phyloP scores from a whole-genome alignment of 495 filamentous ascomycete genomes.

The Penicillium manginii region DNA sequence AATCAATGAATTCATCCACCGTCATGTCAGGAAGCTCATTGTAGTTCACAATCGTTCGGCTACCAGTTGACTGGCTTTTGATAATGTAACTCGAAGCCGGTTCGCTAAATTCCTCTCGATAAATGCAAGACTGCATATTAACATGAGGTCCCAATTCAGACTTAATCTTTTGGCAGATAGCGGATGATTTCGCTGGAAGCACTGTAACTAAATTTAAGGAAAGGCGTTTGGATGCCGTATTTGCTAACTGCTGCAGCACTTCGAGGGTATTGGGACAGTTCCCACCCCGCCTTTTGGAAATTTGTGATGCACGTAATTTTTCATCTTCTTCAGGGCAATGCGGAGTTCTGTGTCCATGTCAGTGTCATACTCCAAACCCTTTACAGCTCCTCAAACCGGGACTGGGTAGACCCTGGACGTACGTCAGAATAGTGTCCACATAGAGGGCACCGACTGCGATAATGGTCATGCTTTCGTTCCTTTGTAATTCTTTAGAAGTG shows the following conservation, averaged over 20 bases:
- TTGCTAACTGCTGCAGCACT: constrained; percentile 63
- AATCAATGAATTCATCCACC: constrained; percentile 53
- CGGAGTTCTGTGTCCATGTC: constrained; percentile 51
- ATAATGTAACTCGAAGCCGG: constrained; percentile 75
- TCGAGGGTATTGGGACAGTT: constrained; percentile 74
- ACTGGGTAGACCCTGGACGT: constrained; percentile 28
- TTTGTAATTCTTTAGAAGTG: background rate
- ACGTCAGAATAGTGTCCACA: constrained; percentile 70
- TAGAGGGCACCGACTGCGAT: constrained; percentile 69
- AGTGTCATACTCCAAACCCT: background rate
- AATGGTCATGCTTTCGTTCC: constrained; percentile 42
- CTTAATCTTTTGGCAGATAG: constrained; percentile 42
- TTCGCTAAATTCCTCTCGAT: constrained; percentile 55
- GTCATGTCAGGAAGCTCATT: constrained; percentile 71
- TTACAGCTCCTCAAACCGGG: background rate
- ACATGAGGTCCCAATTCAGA: constrained; percentile 46
- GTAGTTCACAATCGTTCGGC: constrained; percentile 71
- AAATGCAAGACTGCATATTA: constrained; percentile 59
- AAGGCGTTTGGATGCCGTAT: constrained; percentile 8
- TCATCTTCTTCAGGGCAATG: constrained; percentile 71
- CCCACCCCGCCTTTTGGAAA: constrained; percentile 66
- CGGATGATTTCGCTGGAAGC: constrained; percentile 45
- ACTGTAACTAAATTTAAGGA: constrained; percentile 46
- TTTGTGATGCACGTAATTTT: constrained; percentile 65
- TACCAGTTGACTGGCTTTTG: constrained; percentile 59